Conservation (phyloP, 169 alveolate genomes). For the Eimeria tenella region DNA sequence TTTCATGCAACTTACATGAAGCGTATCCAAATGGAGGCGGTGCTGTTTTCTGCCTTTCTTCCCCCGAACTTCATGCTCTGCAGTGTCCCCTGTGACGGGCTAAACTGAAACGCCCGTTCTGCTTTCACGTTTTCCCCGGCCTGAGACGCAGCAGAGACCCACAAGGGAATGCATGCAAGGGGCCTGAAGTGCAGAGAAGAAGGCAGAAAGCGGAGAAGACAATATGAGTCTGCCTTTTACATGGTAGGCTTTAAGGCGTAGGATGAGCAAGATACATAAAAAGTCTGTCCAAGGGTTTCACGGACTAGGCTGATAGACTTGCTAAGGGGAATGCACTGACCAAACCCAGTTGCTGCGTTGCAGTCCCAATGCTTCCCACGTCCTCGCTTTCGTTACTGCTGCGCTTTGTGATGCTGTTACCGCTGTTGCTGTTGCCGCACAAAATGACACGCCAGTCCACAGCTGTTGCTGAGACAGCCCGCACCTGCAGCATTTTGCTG, state of each 20-base stretch:
- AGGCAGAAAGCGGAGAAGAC: background rate
- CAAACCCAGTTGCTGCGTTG: background rate
- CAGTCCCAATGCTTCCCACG: background rate
- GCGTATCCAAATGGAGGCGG: background rate
- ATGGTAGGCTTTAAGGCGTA: background rate
- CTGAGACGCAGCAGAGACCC: background rate
- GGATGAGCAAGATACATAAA: background rate
- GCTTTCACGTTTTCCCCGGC: background rate
- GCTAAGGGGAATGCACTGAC: background rate
- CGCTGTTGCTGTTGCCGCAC: conserved; percentile 29
- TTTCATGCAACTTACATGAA: background rate
- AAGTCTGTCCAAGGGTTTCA: no score
- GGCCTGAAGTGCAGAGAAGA: no score
- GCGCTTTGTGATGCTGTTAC: background rate
- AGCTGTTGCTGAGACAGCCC: conserved; percentile 44
- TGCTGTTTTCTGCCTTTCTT: background rate
- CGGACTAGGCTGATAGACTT: no score
- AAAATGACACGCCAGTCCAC: background rate
- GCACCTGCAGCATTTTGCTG: conserved; percentile 42
- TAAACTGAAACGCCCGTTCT: background rate
- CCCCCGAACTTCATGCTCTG: background rate
- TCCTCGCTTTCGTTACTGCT: background rate
- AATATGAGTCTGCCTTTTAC: background rate
- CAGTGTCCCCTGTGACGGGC: background rate
- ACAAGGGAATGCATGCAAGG: no score